These are phyloP conservation scores for Caulochytrium protostelioides DNA, from an alignment of 371 early-diverging fungal genomes.

Conservation along the genomic window DNA sequence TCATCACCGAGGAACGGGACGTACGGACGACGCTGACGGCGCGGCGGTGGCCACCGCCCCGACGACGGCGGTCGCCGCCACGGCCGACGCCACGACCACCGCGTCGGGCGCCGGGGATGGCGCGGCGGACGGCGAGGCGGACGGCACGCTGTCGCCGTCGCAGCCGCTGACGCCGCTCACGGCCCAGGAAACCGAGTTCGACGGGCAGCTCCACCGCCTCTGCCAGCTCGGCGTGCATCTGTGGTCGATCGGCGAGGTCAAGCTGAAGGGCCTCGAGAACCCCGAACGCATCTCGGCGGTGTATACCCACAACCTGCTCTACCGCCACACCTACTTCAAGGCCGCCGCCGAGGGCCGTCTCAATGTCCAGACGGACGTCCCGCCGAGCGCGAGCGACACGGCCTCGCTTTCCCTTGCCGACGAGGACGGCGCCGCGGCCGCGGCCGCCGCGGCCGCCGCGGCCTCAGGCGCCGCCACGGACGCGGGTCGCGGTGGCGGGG, in stretches of 20 bases:
- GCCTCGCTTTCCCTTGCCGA: too few species aligned
- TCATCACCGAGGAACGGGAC: too few species aligned
- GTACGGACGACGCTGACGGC: too few species aligned
- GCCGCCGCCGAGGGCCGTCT: neutral
- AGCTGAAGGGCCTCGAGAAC: constrained; percentile 70
- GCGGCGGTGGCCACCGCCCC: too few species aligned
- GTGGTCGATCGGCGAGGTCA: constrained; percentile 53
- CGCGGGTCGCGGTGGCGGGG: too few species aligned
- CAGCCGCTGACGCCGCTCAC: neutral
- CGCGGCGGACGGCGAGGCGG: constrained; percentile 10
- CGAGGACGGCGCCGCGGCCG: too few species aligned
- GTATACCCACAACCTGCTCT: constrained; percentile 29
- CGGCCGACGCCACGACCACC: too few species aligned
- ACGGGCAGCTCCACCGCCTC: constrained; percentile 35
- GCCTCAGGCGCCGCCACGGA: too few species aligned
- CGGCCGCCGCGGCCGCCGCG: too few species aligned
- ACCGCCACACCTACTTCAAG: neutral
- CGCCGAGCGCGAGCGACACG: too few species aligned
- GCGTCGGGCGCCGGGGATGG: neutral
- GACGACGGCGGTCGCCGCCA: too few species aligned
- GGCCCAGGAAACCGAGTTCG: constrained; percentile 16
- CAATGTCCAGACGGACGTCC: neutral
- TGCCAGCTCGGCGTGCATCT: constrained; percentile 46
- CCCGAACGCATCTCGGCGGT: constrained; percentile 63
- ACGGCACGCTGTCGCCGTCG: neutral